phyloP scores from a whole-genome alignment of 306 rosid genomes.

The Hylodesmum podocarpum region DNA sequence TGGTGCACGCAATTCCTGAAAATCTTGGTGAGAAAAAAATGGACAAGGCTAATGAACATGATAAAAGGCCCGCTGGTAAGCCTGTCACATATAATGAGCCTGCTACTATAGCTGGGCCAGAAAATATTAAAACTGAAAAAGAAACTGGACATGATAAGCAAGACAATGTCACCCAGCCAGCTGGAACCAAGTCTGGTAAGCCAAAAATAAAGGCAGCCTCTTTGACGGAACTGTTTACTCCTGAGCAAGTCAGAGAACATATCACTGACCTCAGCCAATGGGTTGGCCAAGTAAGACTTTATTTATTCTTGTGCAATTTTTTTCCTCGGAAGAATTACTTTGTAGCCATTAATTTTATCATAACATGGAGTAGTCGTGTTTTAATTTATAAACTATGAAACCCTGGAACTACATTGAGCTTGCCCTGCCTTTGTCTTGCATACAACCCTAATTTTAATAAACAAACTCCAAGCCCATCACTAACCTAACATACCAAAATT shows the following conservation, averaged over 20 bases:
- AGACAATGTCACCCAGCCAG: conserved; percentile 50
- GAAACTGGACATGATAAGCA: conserved; percentile 62
- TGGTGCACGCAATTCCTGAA: conserved; percentile 41
- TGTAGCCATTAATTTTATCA: not conserved
- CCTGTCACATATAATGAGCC: conserved; percentile 45
- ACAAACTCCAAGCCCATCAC: not conserved
- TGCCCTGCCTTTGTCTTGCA: not conserved
- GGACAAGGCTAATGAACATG: conserved; percentile 40
- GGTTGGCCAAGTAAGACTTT: conserved; percentile 90
- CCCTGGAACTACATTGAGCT: not conserved
- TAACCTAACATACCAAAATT: not conserved
- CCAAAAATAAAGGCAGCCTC: conserved; percentile 96
- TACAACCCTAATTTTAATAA: not conserved
- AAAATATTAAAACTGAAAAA: conserved; percentile 63
- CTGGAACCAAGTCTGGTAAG: conserved; percentile 92
- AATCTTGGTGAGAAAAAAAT: conserved; percentile 54
- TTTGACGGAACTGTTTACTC: conserved; percentile 84
- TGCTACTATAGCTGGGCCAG: conserved; percentile 56
- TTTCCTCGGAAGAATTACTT: not conserved
- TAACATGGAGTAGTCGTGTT: not conserved
- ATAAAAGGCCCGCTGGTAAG: conserved; percentile 48
- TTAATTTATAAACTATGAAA: not conserved
- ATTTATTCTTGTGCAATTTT: not conserved
- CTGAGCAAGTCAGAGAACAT: conserved; percentile 91
- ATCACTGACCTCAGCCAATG: conserved; percentile 86